Evolutionary conservation across 176 grass and related monocot species (phyloP), one percentile per base, ranked within the genome.

Genomic region (Rhynchospora tenuis): DNA sequence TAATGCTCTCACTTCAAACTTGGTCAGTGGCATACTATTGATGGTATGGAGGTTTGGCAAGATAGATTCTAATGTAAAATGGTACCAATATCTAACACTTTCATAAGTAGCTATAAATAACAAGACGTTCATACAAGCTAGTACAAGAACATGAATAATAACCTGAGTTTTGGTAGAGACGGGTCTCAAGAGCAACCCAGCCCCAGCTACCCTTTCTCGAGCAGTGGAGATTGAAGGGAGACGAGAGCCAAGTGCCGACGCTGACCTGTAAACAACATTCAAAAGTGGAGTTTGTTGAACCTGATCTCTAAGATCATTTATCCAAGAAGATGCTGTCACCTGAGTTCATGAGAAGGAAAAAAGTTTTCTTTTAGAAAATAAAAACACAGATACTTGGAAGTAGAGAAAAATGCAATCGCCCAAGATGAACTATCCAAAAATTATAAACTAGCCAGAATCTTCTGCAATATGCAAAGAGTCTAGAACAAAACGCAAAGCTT

Each of bases 301-400:
- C 86, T 95, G 93, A 90, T 98, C 96, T 85, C 93, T 91, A 80
- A 98, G 66, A 90, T 98, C 96, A 90, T 98, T 98, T 89, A 98
- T 87, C 96, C 96, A 98, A 47, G 96, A 98, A 28, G 96, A 98
- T 81, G 96, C 93, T 55, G 91, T 98, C 81, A 98, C 96, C 96
- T 98, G 75, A 80, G 10, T 33, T 45, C 60, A 85, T 17, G 11
- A 81, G 64, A 28, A 7, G 79, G 27, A 82, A 73, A 70, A 27
- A 11, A 54, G 7, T 54, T 54, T 29, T 54, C 14, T 23, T 6
- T 27, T 52, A 28, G 27, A 29, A 28, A 75, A 27, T 57, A 7
- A 80, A 10, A 80, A 61, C 16, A 80, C 24, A 80, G 66, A 23
- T 19, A 65, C 5, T n/a, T 64, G 12, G 5, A 64, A 22, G 5